Evolutionary conservation across 2,329 filamentous ascomycete species (phyloP).

Genomic region (Mycosphaerella sp.): DNA sequence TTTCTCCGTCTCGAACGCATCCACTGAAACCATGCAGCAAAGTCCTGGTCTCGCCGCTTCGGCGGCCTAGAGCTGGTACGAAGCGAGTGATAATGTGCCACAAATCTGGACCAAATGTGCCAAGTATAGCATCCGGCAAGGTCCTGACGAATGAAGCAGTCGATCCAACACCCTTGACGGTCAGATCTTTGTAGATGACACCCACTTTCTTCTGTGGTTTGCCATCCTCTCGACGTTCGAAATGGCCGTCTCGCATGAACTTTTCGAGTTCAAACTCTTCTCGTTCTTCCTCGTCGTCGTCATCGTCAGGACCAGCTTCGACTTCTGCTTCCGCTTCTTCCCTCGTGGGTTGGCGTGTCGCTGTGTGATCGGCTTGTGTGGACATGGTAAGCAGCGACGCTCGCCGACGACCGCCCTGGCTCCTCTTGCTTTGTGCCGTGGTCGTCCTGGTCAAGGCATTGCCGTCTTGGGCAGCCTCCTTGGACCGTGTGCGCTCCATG

Average conservation of each 20-base stretch:
- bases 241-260: constrained; percentile 67
- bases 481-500: constrained; percentile 43
- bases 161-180: constrained; percentile 63
- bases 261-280: constrained; percentile 61
- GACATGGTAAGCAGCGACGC: constrained; percentile 1
- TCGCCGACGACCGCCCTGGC: constrained; percentile 13
- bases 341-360: constrained; percentile 21
- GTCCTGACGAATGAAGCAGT: constrained; percentile 64
- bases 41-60: constrained; percentile 45
- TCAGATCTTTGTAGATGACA: constrained; percentile 69
- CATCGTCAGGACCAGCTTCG: constrained; percentile 38
- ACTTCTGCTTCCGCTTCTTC: constrained; percentile 32
- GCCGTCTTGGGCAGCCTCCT: constrained; percentile 20
- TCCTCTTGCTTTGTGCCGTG: constrained; percentile 15
- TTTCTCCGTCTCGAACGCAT: constrained; percentile 57
- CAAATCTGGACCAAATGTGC: constrained; percentile 74
- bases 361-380: constrained; percentile 11
- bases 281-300: constrained; percentile 36
- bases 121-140: constrained; percentile 65
- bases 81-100: constrained; percentile 57
- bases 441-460: constrained; percentile 21
- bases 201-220: constrained; percentile 69
- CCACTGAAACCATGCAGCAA: constrained; percentile 63
- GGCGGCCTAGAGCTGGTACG: constrained; percentile 46
- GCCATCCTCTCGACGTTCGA: constrained; percentile 64